A percentile compares a stretch with the other conserved stretches of the same genome.
These are phyloP conservation scores for Solioccasus polychromus DNA, from an alignment of 768 basidiomycete species.

Conservation along the genomic window DNA sequence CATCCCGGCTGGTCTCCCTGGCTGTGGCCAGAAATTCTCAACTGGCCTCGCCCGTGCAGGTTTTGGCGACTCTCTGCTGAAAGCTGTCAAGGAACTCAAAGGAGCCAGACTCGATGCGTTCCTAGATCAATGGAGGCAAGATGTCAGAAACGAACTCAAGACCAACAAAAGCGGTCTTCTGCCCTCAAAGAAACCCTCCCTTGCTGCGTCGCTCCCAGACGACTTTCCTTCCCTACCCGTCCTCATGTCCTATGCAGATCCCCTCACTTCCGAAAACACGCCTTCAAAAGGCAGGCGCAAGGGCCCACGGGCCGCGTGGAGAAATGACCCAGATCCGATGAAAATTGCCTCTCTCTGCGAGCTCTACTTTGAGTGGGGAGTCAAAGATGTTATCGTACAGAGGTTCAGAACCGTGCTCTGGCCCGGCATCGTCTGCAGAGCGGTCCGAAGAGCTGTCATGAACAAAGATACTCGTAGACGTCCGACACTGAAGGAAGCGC, in stretches of 20 bases:
- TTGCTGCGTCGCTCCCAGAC: slow-evolving; percentile 61
- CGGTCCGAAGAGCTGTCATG: slow-evolving; percentile 63
- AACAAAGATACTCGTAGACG: slow-evolving; percentile 38
- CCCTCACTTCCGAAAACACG: slow-evolving; percentile 68
- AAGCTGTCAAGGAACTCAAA: slow-evolving; percentile 52
- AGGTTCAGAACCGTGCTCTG: slow-evolving; percentile 83
- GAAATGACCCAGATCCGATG: slow-evolving; percentile 61
- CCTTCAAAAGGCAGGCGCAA: slow-evolving; percentile 30
- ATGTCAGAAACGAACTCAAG: slow-evolving; percentile 59
- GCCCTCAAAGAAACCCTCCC: slow-evolving; percentile 58
- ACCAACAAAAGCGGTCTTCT: slow-evolving; percentile 67
- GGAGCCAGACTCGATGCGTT: slow-evolving; percentile 48
- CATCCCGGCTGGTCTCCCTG: slow-evolving; percentile 61
- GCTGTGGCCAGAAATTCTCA: slow-evolving; percentile 70
- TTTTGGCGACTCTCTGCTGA: slow-evolving; percentile 66
- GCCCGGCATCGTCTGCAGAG: slow-evolving; percentile 68
- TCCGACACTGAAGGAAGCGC: not conserved
- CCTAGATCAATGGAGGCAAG: slow-evolving; percentile 60
- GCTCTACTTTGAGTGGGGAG: slow-evolving; percentile 90
- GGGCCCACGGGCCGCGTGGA: slow-evolving; percentile 43
- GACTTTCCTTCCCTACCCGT: slow-evolving; percentile 74
- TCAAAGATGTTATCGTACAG: slow-evolving; percentile 76
- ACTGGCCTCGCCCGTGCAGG: slow-evolving; percentile 80
- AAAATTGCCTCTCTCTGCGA: slow-evolving; percentile 80
- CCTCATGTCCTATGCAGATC: slow-evolving; percentile 73